Evolutionary conservation across 1,139 yeast genomes (phyloP), one percentile per base, ranked within the genome.

Genomic region (Kodamaea anthophila): DNA sequence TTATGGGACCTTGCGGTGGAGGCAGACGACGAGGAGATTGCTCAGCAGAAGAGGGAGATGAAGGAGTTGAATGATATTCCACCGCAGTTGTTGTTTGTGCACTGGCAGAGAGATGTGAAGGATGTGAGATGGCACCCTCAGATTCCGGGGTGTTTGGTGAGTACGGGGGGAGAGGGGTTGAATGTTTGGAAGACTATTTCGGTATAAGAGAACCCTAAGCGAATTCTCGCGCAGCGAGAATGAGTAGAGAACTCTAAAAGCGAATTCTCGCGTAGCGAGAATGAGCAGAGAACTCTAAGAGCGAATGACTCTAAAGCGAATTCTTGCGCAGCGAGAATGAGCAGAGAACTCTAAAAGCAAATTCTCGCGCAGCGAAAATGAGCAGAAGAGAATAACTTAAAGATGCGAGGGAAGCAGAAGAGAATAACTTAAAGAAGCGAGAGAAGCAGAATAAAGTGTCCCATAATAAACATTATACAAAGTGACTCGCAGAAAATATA

Each of bases 61-160:
- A 77, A 79, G 46, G 96, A 86, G 44, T 67, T 91, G 44, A 81
- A 79, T 43, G 94, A 84, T 46, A 85, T 91, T 42, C 99, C 99
- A 20, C 93, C 97, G 15, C 99, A 91, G 58, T 70, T 93, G 48
- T 68, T 91, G 53, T 91, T 91, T 64, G 95, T 91, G 29, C 99
- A 91, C 55, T 91, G 97, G 97, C 98, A 93, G 65, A 79, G 80
- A 47, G 93, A 88, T 49, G 96, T 91, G 32, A 91, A 91, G 65
- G 99, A 91, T 55, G 96, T 88, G 24, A 85, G 94, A 60, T 91
- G 98, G 97, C 96, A 91, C 58, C 76, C 67, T 50, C 98, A 93
- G 61, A 85, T 93, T 39, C 98, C 98, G 4, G 98, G 98, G 27
- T 81, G 94, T 46, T 69, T 93, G 53, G 86, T 87, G 10, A 80